Conservation (phyloP, 2,329 filamentous ascomycete genomes). For the Beauveria medogensis region DNA sequence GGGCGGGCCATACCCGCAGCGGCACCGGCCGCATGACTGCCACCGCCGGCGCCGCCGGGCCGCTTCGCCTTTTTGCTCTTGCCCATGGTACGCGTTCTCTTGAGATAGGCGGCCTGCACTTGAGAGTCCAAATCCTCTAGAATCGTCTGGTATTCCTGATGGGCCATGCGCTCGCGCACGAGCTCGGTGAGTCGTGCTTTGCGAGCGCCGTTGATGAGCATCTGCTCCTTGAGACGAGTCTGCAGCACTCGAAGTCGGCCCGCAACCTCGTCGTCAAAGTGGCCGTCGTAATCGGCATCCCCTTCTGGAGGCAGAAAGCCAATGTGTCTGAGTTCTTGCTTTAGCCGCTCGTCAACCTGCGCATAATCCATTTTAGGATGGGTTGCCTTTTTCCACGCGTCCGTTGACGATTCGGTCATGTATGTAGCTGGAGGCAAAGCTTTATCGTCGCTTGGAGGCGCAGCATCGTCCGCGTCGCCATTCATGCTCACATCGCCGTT, state of each 20-base stretch:
- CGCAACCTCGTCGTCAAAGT: constrained; percentile 90
- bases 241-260: constrained; percentile 83
- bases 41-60: constrained; percentile 66
- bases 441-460: constrained; percentile 29
- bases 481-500: constrained; percentile 49
- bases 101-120: constrained; percentile 90
- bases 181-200: constrained; percentile 82
- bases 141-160: constrained; percentile 95
- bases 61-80: constrained; percentile 89
- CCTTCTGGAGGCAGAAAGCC: constrained; percentile 69
- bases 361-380: constrained; percentile 74
- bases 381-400: constrained; percentile 70
- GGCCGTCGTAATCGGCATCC: constrained; percentile 73
- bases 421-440: constrained; percentile 61
- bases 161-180: constrained; percentile 85
- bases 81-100: constrained; percentile 87
- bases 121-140: constrained; percentile 93
- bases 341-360: constrained; percentile 81
- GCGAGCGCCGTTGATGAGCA: constrained; percentile 80
- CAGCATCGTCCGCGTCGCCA: constrained; percentile 36
- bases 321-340: constrained; percentile 84
- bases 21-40: constrained; percentile 54
- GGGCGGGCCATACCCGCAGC: constrained; percentile 53
- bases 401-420: constrained; percentile 69
- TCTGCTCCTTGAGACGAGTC: constrained; percentile 70